Conservation (phyloP, 495 filamentous ascomycete species). For the Aspergillus asperescens region DNA sequence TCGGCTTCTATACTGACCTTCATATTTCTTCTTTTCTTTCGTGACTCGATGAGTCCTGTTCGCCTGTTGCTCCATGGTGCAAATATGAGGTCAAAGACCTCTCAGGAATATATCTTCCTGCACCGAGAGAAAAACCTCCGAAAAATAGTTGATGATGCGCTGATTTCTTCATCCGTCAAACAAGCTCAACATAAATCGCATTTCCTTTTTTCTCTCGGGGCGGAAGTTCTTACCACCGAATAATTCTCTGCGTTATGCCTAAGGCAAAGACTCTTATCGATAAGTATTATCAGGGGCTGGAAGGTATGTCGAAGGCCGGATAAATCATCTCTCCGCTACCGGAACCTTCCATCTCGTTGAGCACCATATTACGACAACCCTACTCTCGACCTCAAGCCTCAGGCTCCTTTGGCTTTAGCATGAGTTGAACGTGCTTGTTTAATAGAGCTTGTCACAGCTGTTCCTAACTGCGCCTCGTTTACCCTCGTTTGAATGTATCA, state of each 20-base stretch:
- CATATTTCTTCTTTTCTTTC: conserved; percentile 86
- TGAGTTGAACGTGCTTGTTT: too few relatives aligned
- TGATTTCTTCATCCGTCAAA: conserved; percentile 9
- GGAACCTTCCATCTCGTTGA: too few relatives aligned
- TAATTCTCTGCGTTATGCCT: conserved; percentile 18
- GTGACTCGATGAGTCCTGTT: conserved; percentile 80
- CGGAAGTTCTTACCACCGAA: conserved; percentile 24
- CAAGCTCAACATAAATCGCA: conserved; percentile 34
- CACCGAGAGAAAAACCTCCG: conserved; percentile 10
- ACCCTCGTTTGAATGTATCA: too few relatives aligned
- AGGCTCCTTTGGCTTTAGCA: too few relatives aligned
- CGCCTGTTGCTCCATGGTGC: conserved; percentile 71
- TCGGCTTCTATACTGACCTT: conserved; percentile 33
- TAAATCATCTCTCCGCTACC: too few relatives aligned
- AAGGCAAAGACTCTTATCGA: conserved; percentile 1
- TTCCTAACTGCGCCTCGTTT: too few relatives aligned
- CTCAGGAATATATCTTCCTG: conserved; percentile 20
- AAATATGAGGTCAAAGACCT: conserved; percentile 32
- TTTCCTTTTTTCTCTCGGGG: conserved; percentile 27
- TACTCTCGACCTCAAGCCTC: too few relatives aligned
- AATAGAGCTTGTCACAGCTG: too few relatives aligned
- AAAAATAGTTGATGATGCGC: conserved; percentile 13
- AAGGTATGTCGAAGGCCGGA: too few relatives aligned
- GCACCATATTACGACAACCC: too few relatives aligned
- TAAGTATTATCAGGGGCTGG: conserved; percentile 10